A percentile compares a stretch with the other conserved stretches of the same genome.
phyloP scores from a whole-genome alignment of 192 early-diverging fungal species.

The Coemansia sp. region DNA sequence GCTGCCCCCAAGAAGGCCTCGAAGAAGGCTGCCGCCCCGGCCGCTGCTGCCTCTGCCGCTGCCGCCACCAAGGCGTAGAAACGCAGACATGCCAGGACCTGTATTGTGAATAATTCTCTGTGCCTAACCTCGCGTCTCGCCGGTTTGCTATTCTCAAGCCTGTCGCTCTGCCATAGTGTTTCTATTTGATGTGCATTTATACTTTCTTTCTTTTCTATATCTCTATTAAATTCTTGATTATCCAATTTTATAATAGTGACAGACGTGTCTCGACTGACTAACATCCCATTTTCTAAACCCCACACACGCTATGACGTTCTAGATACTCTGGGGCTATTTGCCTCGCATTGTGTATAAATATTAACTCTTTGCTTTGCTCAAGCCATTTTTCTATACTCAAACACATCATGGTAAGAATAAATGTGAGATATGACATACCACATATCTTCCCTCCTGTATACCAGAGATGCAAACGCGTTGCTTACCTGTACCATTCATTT shows the following conservation, averaged over 20 bases:
- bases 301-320: neutral
- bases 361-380: neutral
- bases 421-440: neutral
- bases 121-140: slow-evolving; percentile 7
- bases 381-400: neutral
- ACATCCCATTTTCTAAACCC: neutral
- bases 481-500: neutral
- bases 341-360: neutral
- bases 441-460: neutral
- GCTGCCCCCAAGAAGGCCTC: slow-evolving; percentile 15
- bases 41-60: slow-evolving; percentile 2
- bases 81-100: neutral
- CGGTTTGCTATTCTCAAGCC: slow-evolving; percentile 4
- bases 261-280: neutral
- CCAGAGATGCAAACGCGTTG: neutral
- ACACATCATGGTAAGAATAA: neutral
- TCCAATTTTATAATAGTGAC: neutral
- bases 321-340: neutral
- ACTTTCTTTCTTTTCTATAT: slow-evolving; percentile 16
- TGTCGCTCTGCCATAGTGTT: slow-evolving; percentile 1
- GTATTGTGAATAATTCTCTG: slow-evolving; percentile 17
- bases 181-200: slow-evolving; percentile 8
- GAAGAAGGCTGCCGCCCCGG: slow-evolving; percentile 6
- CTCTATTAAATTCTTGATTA: neutral
- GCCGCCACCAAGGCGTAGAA: slow-evolving; percentile 3